Evolutionary conservation across 805 yeast species (phyloP).

Genomic region (Candida loeiensis): DNA sequence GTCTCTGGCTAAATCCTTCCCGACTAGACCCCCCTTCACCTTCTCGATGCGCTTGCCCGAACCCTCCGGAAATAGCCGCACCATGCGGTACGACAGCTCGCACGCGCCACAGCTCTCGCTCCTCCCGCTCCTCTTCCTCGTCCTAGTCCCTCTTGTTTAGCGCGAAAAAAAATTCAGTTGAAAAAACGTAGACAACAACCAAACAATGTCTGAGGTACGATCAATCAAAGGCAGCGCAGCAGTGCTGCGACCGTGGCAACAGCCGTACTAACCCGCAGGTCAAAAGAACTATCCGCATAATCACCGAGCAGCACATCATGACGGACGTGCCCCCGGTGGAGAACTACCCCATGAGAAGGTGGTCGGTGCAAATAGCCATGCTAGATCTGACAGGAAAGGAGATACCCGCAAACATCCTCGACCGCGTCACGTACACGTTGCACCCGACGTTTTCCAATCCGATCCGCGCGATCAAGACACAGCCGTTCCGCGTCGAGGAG

Average conservation of each 20-base stretch:
- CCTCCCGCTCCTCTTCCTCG: background rate
- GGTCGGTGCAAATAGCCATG: constrained; percentile 77
- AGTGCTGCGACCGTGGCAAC: no score
- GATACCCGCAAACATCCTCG: constrained; percentile 82
- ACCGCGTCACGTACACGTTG: constrained; percentile 86
- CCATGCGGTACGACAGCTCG: background rate
- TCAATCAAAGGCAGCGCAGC: constrained; percentile 1
- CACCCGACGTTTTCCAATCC: constrained; percentile 96
- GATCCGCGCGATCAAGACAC: constrained; percentile 69
- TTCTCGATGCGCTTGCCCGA: no score
- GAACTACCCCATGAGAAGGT: constrained; percentile 90
- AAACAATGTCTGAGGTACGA: constrained; percentile 7
- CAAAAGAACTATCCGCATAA: constrained; percentile 82
- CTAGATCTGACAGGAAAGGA: constrained; percentile 79
- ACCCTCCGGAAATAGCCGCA: background rate
- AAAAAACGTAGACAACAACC: constrained; percentile 3
- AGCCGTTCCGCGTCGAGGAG: constrained; percentile 85
- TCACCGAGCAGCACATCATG: constrained; percentile 79
- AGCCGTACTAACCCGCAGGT: constrained; percentile 35
- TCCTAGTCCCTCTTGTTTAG: background rate
- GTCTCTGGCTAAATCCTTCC: no score
- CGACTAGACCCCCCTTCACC: background rate
- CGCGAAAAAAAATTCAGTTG: constrained; percentile 4
- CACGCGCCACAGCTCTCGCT: background rate
- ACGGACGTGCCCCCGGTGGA: constrained; percentile 81